phyloP scores from a whole-genome alignment of 345 rosid species.

The Gynandropsis gynandra region DNA sequence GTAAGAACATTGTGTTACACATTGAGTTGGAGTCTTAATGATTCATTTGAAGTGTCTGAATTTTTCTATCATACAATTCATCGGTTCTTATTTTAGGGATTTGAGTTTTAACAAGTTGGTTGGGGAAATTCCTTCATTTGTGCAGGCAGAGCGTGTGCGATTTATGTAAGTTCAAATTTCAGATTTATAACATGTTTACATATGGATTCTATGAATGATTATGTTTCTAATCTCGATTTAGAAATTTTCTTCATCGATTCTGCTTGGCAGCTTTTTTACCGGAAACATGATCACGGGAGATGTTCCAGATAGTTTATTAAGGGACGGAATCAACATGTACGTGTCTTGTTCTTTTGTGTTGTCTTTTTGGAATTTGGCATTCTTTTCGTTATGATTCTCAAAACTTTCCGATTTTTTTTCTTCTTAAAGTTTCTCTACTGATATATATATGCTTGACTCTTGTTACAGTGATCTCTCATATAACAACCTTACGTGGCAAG shows the following conservation, averaged over 20 bases:
- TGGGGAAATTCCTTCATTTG: conserved; percentile 39
- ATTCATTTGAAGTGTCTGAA: no score
- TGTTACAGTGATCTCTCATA: conserved; percentile 69
- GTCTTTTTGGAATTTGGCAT: conserved; percentile 7
- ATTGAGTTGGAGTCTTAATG: conserved; percentile 7
- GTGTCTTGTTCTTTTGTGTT: conserved; percentile 17
- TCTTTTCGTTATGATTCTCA: no score
- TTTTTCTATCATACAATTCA: neutral
- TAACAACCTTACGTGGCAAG: conserved; percentile 53
- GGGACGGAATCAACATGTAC: conserved; percentile 45
- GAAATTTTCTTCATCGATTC: conserved; percentile 5
- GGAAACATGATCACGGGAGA: conserved; percentile 46
- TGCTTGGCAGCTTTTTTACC: conserved; percentile 37
- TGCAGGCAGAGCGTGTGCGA: conserved; percentile 25
- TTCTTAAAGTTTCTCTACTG: conserved; percentile 7
- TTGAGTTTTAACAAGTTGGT: conserved; percentile 53
- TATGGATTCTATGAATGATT: neutral
- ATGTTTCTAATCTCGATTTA: conserved; percentile 8
- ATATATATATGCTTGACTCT: conserved; percentile 7
- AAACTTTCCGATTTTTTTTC: conserved; percentile 18
- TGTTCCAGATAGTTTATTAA: conserved; percentile 44
- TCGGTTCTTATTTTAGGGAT: conserved; percentile 38
- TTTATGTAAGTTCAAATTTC: conserved; percentile 39
- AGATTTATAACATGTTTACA: neutral
- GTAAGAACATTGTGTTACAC: conserved; percentile 25